phyloP scores from a whole-genome alignment of 768 basidiomycete species.

The Trametes coccinea region DNA sequence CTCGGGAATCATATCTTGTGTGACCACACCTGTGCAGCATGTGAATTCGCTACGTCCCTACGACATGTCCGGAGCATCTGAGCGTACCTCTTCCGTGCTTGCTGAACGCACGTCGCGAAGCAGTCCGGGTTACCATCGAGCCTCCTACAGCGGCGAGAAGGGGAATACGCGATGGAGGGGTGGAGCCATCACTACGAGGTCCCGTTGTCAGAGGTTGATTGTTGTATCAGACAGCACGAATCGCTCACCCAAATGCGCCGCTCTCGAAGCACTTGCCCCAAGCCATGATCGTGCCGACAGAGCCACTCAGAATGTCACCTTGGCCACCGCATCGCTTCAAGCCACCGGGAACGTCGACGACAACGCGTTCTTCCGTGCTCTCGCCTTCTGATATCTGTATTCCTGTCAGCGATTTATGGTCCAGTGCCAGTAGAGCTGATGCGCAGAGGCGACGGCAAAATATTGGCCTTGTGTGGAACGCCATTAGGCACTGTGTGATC shows the following conservation, averaged over 20 bases:
- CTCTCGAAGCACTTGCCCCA: constrained; percentile 95
- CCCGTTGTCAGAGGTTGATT: not conserved
- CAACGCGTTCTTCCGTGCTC: constrained; percentile 51
- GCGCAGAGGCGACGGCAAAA: too few species aligned
- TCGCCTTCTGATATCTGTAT: constrained; percentile 22
- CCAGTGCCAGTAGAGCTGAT: too few species aligned
- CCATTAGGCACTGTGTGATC: too few species aligned
- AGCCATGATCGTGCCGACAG: constrained; percentile 85
- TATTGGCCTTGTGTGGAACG: too few species aligned
- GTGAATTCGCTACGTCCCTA: too few species aligned
- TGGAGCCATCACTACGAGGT: constrained; percentile 46
- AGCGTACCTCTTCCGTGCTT: constrained; percentile 62
- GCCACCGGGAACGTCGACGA: constrained; percentile 77
- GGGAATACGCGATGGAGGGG: constrained; percentile 69
- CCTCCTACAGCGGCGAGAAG: constrained; percentile 84
- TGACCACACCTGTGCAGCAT: constrained; percentile 27
- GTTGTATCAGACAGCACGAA: not conserved
- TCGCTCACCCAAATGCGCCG: constrained; percentile 70
- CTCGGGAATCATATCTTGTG: constrained; percentile 32
- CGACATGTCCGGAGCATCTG: not conserved
- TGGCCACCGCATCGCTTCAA: constrained; percentile 94
- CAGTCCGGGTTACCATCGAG: constrained; percentile 84
- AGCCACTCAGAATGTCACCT: constrained; percentile 90
- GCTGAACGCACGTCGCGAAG: constrained; percentile 74
- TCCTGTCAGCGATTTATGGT: too few species aligned